Evolutionary conservation across 805 yeast species (phyloP), one percentile per base, ranked within the genome.

Genomic region (Jamesozyma piceae): DNA sequence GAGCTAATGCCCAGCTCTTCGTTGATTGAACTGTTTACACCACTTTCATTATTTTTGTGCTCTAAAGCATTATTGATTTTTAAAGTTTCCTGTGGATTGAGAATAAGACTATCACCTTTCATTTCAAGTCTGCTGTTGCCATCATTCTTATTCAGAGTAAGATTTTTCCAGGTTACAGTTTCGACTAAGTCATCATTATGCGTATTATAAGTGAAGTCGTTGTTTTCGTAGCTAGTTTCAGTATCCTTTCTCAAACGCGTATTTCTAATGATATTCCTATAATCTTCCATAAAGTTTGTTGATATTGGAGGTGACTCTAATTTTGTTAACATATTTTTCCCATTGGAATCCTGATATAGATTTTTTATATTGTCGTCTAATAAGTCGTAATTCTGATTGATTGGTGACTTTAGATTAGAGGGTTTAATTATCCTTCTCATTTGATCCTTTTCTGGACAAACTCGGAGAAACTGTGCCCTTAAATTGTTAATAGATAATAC

Each of bases 231-330:
- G 26, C 15, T n/a, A 4, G 17, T 38, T 22, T 11, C 17, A 11
- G 17, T 27, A 26, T 32, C 42, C 31, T 37, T 43, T 15, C 31
- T 39, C 42, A 26, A 15, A 32, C 45, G 39, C 18, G 42, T 29
- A 11, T 43, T 35, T 14, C 32, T 35, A 2, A 30, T 37, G 17
- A 43, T 27, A 13, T 35, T 32, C 30, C 6, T 19, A 27, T 50
- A 53, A 26, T 43, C 43, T 3, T 53, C 56, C 51, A 56, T 50
- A 26, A 44, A 50, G 35, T 48, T 46, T 17, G 45, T 47, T 0
- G 58, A 46, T 9, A 60, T 52, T 0, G 65, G 64, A 3, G 64
- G 64, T 3, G 65, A 61, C 30, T 57, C 55, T 26, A 58, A 38
- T 13, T 46, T 43, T 3, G 43, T 42, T 9, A 60, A 32, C 28